Conservation (phyloP, 2,329 filamentous ascomycete species). For the Cercospora janseana region DNA sequence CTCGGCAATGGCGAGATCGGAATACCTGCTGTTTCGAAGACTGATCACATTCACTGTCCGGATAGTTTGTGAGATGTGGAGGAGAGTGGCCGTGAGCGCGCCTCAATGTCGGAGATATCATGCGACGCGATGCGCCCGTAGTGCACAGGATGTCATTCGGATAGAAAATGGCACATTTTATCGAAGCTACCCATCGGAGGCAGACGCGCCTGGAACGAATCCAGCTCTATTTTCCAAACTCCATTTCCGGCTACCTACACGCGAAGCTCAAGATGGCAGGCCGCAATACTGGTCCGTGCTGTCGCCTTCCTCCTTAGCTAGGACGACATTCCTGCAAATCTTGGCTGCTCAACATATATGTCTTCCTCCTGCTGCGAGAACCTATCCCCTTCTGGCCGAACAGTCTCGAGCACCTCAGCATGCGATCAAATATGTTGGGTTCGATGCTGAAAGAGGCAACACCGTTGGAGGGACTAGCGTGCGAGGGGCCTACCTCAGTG, state of each 20-base stretch:
- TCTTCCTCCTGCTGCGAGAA: constrained; percentile 70
- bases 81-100: constrained; percentile 15
- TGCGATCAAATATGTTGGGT: constrained; percentile 87
- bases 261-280: constrained; percentile 6
- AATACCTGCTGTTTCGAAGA: not conserved
- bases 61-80: constrained; percentile 19
- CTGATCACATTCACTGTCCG: not conserved
- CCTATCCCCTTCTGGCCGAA: constrained; percentile 71
- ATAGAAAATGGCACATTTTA: constrained; percentile 84
- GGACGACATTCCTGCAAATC: constrained; percentile 78
- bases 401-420: constrained; percentile 58
- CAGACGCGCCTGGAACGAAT: constrained; percentile 41
- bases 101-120: constrained; percentile 24
- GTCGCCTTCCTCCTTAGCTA: constrained; percentile 72
- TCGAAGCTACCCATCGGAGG: constrained; percentile 62
- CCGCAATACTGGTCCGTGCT: constrained; percentile 77
- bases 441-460: constrained; percentile 68
- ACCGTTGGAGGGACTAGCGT: constrained; percentile 54
- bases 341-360: constrained; percentile 73
- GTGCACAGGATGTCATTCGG: constrained; percentile 48
- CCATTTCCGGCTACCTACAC: constrained; percentile 62
- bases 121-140: constrained; percentile 1
- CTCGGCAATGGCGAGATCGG: not conserved
- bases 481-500: constrained; percentile 79
- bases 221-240: constrained; percentile 60